A percentile compares a stretch with the other conserved stretches of the same genome.
Conservation (phyloP, 2,329 filamentous ascomycete genomes). For the Arthrinium phaeospermum region DNA sequence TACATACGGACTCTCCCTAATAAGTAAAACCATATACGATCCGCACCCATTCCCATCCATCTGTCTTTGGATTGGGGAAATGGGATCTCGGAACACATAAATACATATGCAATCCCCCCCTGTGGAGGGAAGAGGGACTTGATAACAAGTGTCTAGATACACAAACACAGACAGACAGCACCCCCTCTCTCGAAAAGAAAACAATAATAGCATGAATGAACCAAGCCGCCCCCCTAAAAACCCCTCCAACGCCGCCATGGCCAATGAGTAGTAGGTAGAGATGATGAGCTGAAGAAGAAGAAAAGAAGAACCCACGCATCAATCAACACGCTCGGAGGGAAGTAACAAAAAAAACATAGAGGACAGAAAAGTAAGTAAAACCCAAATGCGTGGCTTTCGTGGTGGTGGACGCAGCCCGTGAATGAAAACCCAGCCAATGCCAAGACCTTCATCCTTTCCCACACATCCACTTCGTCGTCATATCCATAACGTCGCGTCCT, state of each 20-base stretch:
- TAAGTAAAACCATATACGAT: constrained; percentile 1
- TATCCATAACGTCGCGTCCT: constrained; percentile 15
- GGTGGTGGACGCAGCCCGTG: not conserved
- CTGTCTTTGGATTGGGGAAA: not conserved
- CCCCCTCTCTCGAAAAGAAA: not conserved
- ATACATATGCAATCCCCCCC: constrained; percentile 1
- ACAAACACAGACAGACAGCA: not conserved
- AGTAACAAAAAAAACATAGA: not conserved
- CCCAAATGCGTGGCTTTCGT: constrained; percentile 1
- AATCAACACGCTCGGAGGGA: constrained; percentile 5
- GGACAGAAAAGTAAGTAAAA: constrained; percentile 1
- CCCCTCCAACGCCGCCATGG: constrained; percentile 5
- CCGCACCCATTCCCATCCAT: not conserved
- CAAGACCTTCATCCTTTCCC: constrained; percentile 3
- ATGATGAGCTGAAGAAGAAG: not conserved
- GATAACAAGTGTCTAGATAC: not conserved
- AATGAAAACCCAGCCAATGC: constrained; percentile 13
- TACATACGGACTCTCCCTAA: not conserved
- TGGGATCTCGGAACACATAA: not conserved
- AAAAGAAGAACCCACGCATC: not conserved
- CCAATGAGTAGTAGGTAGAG: not conserved
- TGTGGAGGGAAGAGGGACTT: not conserved
- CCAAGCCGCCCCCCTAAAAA: not conserved
- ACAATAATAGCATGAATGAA: not conserved
- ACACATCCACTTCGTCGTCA: not conserved